Evolutionary conservation across 1,139 yeast genomes (phyloP).

Genomic region (Suhomyces ambrosiae): DNA sequence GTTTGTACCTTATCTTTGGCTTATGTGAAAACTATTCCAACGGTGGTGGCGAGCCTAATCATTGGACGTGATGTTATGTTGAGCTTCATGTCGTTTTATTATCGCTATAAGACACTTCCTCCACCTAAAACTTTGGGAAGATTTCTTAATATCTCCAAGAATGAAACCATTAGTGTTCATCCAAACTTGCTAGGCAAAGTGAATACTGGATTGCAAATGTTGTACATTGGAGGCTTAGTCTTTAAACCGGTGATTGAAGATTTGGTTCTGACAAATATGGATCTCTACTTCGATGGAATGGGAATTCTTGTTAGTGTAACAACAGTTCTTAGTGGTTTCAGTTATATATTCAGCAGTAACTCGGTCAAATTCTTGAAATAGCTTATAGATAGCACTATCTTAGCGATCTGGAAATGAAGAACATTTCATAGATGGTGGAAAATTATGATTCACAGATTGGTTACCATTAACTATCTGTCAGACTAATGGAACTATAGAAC

Average conservation of each 20-base stretch:
- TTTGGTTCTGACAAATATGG: conserved; percentile 18
- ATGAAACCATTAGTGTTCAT: conserved; percentile 84
- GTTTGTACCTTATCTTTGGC: conserved; percentile 79
- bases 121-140: conserved; percentile 72
- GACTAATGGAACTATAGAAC: neutral
- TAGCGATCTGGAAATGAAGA: no score
- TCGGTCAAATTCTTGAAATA: conserved; percentile 15
- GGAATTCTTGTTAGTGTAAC: conserved; percentile 68
- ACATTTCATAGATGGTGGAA: no score
- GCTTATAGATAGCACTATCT: neutral
- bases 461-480: no score
- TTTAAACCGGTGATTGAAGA: conserved; percentile 59
- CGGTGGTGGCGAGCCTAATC: conserved; percentile 68
- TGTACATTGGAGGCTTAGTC: conserved; percentile 78
- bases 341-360: conserved; percentile 43
- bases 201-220: conserved; percentile 91
- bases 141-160: conserved; percentile 69
- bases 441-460: no score
- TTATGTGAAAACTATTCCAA: conserved; percentile 65
- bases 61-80: conserved; percentile 83
- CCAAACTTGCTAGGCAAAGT: conserved; percentile 88
- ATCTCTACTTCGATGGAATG: conserved; percentile 19
- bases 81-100: conserved; percentile 72
- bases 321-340: conserved; percentile 75
- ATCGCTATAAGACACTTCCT: conserved; percentile 74